A percentile compares a stretch with the other conserved stretches of the same genome.
Evolutionary conservation across 2,329 filamentous ascomycete genomes (phyloP).

Genomic region (Fusarium burgessii): DNA sequence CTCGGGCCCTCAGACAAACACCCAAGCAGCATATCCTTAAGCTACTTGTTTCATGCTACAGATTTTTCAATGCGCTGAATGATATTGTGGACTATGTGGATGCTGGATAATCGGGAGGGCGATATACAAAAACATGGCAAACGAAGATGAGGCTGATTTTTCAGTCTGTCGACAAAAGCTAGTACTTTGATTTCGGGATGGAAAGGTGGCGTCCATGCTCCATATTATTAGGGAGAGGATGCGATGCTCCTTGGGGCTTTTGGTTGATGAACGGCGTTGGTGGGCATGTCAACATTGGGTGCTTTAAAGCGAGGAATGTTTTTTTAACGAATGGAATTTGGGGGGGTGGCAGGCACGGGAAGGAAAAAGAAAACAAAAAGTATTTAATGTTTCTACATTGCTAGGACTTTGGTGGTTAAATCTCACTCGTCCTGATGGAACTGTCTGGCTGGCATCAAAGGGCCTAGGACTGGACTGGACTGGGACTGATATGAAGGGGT

Average conservation of each 20-base stretch:
- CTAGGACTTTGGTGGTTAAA: constrained; percentile 13
- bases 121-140: constrained; percentile 1
- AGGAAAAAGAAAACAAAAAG: constrained; percentile 35
- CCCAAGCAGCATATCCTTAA: constrained; percentile 50
- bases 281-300: constrained; percentile 31
- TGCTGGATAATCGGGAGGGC: constrained; percentile 10
- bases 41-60: constrained; percentile 18
- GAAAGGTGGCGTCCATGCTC: constrained; percentile 3
- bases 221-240: constrained; percentile 18
- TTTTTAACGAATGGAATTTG: constrained; percentile 33
- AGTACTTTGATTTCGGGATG: constrained; percentile 10
- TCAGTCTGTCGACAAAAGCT: not conserved
- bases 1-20: constrained; percentile 37
- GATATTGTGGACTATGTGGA: constrained; percentile 34
- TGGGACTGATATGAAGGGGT: constrained; percentile 13
- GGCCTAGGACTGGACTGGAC: not conserved
- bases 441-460: constrained; percentile 1
- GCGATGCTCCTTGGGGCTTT: constrained; percentile 27
- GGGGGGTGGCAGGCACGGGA: constrained; percentile 10
- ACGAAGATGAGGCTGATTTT: constrained; percentile 2
- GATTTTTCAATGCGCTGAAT: constrained; percentile 29
- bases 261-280: constrained; percentile 41
- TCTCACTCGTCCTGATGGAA: constrained; percentile 17
- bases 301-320: constrained; percentile 38
- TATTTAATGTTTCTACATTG: constrained; percentile 33